phyloP scores from a whole-genome alignment of 2,329 filamentous ascomycete species.

The Scytalidium sp. region DNA sequence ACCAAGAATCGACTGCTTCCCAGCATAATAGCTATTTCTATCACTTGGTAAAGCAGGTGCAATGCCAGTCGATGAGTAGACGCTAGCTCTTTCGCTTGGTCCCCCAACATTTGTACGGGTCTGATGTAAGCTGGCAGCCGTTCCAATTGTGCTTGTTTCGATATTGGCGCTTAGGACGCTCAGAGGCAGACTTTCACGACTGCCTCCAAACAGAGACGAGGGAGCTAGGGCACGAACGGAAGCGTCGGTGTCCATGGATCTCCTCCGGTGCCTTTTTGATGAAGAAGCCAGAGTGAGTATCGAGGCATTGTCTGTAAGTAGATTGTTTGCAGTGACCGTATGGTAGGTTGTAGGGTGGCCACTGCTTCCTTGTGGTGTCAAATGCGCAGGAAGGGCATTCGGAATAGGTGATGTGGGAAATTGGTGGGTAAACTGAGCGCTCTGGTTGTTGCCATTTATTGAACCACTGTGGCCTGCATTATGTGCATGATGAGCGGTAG shows the following conservation, averaged over 20 bases:
- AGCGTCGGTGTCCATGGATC: slow-evolving; percentile 82
- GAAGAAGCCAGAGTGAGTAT: slow-evolving; percentile 83
- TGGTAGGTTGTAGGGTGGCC: slow-evolving; percentile 68
- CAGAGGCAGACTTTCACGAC: slow-evolving; percentile 74
- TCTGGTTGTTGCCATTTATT: slow-evolving; percentile 22
- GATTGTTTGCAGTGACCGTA: slow-evolving; percentile 76
- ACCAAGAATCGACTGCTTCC: slow-evolving; percentile 43
- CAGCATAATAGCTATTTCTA: slow-evolving; percentile 77
- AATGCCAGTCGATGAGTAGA: slow-evolving; percentile 75
- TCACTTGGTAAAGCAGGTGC: slow-evolving; percentile 68
- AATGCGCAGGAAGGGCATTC: slow-evolving; percentile 70
- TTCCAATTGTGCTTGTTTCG: slow-evolving; percentile 47
- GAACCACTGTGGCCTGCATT: slow-evolving; percentile 41
- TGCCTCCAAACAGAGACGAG: slow-evolving; percentile 78
- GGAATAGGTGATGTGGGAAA: slow-evolving; percentile 63
- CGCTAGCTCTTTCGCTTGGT: slow-evolving; percentile 64
- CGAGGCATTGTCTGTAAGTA: slow-evolving; percentile 81
- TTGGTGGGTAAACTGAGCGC: slow-evolving; percentile 62
- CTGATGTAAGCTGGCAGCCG: slow-evolving; percentile 52
- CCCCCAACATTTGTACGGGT: slow-evolving; percentile 39
- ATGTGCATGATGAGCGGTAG: slow-evolving; percentile 39
- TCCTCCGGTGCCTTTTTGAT: slow-evolving; percentile 71
- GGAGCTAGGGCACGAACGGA: slow-evolving; percentile 82
- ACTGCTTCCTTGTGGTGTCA: slow-evolving; percentile 46
- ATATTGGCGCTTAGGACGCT: slow-evolving; percentile 74